phyloP scores from a whole-genome alignment of 163 green algal genomes.

The Chlorella variabilis region DNA sequence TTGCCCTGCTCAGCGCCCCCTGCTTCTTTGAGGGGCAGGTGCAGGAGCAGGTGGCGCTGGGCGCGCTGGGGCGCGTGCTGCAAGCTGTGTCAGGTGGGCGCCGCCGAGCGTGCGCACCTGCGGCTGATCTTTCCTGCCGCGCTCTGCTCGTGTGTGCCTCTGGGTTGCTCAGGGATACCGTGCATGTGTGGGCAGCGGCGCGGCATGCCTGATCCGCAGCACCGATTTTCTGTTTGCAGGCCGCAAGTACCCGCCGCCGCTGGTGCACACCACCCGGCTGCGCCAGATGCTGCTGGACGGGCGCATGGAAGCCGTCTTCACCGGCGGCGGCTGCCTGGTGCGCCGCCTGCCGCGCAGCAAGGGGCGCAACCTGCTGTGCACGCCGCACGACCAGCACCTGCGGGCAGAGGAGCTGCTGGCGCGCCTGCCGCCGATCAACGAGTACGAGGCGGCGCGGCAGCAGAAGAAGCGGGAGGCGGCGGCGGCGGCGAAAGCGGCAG shows the following conservation, averaged over 20 bases:
- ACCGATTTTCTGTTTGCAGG: too few species aligned
- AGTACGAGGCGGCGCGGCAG: background rate
- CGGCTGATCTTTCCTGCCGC: too few species aligned
- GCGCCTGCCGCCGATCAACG: slow-evolving; percentile 5
- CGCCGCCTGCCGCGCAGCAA: slow-evolving; percentile 16
- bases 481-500: background rate
- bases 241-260: slow-evolving; percentile 6
- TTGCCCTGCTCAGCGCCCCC: background rate
- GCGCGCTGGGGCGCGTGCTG: slow-evolving; percentile 1
- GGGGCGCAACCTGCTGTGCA: background rate
- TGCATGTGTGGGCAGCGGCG: too few species aligned
- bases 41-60: background rate
- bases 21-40: background rate
- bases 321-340: slow-evolving; percentile 36
- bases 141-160: too few species aligned
- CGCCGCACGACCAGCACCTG: background rate
- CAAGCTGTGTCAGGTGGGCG: slow-evolving; percentile 13
- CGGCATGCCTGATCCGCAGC: too few species aligned
- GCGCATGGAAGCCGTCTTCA: slow-evolving; percentile 4
- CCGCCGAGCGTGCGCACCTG: too few species aligned
- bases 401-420: background rate
- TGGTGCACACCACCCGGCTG: background rate
- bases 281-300: background rate
- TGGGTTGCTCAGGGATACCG: too few species aligned
- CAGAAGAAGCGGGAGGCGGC: background rate